Evolutionary conservation across 768 basidiomycete genomes (phyloP).

Genomic region (Mycena chlorophos): DNA sequence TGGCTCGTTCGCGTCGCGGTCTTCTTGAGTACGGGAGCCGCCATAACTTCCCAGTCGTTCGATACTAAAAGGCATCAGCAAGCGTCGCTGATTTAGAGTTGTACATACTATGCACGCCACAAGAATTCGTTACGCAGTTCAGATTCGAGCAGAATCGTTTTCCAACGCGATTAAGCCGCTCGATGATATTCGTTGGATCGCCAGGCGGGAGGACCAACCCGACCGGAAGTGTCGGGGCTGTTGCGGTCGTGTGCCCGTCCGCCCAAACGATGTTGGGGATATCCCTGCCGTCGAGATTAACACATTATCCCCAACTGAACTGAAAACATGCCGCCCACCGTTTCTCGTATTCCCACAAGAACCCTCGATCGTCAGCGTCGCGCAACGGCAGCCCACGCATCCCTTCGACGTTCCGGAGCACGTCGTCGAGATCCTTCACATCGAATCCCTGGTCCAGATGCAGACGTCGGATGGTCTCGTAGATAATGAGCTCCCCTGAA

Average conservation of each 20-base stretch:
- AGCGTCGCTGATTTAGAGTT: not conserved
- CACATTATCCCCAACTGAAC: too few species aligned
- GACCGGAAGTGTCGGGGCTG: not conserved
- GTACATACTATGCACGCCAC: conserved; percentile 7
- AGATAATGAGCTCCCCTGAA: not conserved
- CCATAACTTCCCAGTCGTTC: not conserved
- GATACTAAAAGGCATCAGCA: not conserved
- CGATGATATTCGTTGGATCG: not conserved
- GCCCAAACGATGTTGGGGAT: conserved; percentile 4
- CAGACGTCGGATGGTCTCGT: conserved; percentile 1
- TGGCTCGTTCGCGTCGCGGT: not conserved
- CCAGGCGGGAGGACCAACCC: not conserved
- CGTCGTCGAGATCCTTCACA: not conserved
- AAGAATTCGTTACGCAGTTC: conserved; percentile 6
- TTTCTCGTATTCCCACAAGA: not conserved
- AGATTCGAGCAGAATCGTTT: conserved; percentile 7
- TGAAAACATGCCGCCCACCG: not conserved
- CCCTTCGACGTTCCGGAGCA: not conserved
- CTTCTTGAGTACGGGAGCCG: not conserved
- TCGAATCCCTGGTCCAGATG: not conserved
- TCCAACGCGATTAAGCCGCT: not conserved
- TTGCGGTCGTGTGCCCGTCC: not conserved
- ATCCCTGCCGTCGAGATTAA: too few species aligned
- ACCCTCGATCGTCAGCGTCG: not conserved
- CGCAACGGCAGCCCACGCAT: not conserved